Conservation (phyloP, 345 rosid species). For the Dipteronia sinensis region DNA sequence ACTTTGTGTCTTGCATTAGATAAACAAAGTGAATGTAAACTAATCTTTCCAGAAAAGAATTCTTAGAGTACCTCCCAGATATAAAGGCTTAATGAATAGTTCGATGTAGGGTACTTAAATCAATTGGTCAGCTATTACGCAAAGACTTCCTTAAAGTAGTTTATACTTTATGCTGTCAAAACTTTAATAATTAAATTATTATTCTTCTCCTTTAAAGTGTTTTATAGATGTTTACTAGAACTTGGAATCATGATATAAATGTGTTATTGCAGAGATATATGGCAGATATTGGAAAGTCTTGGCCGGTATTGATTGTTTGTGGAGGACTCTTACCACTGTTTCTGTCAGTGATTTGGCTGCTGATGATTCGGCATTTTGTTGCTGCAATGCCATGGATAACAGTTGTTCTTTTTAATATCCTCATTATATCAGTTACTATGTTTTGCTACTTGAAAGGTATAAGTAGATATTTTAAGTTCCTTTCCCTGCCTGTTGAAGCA, state of each 20-base stretch:
- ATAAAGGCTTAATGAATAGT: neutral
- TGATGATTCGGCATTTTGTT: constrained; percentile 90
- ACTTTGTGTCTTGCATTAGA: neutral
- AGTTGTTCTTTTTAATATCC: constrained; percentile 76
- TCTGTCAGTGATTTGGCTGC: constrained; percentile 88
- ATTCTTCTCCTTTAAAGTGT: neutral
- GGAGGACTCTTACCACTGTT: constrained; percentile 91
- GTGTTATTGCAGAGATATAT: constrained; percentile 74
- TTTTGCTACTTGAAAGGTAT: constrained; percentile 86
- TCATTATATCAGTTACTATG: constrained; percentile 78
- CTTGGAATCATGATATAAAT: constrained; percentile 13
- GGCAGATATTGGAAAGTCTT: constrained; percentile 94
- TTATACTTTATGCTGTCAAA: neutral
- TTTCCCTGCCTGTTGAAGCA: neutral
- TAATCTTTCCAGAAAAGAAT: neutral
- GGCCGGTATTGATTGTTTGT: constrained; percentile 93
- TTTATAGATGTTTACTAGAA: neutral
- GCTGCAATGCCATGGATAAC: constrained; percentile 99
- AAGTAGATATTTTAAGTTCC: neutral
- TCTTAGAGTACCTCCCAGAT: neutral
- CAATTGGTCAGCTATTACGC: neutral
- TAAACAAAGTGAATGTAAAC: neutral
- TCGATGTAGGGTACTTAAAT: neutral
- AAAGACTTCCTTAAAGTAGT: neutral
- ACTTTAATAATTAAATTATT: neutral